Conservation (phyloP, 352 stramenopile species). For the Pythium rishiriense region DNA sequence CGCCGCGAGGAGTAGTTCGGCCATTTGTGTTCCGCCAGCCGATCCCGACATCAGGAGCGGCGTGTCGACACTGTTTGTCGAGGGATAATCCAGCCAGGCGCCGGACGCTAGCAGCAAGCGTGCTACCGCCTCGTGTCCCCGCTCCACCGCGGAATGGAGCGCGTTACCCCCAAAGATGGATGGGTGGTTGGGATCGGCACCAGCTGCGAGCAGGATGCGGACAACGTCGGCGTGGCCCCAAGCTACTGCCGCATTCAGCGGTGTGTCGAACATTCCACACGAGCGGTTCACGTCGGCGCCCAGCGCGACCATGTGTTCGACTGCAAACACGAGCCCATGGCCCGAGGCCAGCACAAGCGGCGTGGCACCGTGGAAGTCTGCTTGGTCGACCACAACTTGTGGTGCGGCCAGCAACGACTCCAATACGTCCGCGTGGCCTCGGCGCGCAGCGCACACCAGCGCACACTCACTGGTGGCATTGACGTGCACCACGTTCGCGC, state of each 20-base stretch:
- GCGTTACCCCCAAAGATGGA: neutral
- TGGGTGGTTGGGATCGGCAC: neutral
- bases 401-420: neutral
- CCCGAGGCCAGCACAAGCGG: neutral
- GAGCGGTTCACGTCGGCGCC: neutral
- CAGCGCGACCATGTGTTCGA: neutral
- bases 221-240: neutral
- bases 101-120: neutral
- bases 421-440: neutral
- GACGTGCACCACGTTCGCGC: neutral
- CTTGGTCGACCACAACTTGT: neutral
- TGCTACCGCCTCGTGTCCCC: neutral
- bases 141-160: slow-evolving; percentile 25
- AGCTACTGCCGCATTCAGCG: neutral
- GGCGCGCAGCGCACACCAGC: neutral
- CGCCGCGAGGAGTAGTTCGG: neutral
- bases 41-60: neutral
- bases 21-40: neutral
- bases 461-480: neutral
- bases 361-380: neutral
- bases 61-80: neutral
- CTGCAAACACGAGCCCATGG: neutral
- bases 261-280: neutral
- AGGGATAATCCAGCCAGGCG: neutral
- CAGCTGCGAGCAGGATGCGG: neutral